A percentile compares a stretch with the other conserved stretches of the same genome.
phyloP scores from a whole-genome alignment of 495 filamentous ascomycete species.

The Tetracladium marchalianum region DNA sequence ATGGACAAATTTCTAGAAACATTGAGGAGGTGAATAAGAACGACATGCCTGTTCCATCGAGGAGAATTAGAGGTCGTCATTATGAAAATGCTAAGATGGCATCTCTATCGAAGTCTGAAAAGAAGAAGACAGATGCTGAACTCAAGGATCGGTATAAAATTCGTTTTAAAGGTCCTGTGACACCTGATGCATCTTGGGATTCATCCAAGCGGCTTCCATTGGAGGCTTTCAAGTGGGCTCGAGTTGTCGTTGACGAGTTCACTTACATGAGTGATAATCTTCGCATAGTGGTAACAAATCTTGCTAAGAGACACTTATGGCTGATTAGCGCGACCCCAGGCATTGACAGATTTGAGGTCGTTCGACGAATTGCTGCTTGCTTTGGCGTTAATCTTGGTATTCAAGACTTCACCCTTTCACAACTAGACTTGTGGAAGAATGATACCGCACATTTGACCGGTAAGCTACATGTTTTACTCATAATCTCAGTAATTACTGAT shows the following conservation, averaged over 20 bases:
- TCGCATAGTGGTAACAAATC: constrained; percentile 15
- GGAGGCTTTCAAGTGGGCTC: constrained; percentile 51
- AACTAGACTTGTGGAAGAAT: constrained; percentile 19
- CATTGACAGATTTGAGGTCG: constrained; percentile 45
- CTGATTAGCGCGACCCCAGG: constrained; percentile 60
- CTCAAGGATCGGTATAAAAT: too few species aligned
- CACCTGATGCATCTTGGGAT: background rate
- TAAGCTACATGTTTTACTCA: constrained; percentile 9
- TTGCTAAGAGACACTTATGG: constrained; percentile 46
- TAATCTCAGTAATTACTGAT: background rate
- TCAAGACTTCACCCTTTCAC: constrained; percentile 32
- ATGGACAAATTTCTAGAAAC: constrained; percentile 16
- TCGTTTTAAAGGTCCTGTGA: background rate
- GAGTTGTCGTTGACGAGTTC: constrained; percentile 59
- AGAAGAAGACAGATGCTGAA: too few species aligned
- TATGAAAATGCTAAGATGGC: constrained; percentile 19
- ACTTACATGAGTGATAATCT: constrained; percentile 38
- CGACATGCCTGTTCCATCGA: constrained; percentile 21
- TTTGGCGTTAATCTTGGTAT: constrained; percentile 45
- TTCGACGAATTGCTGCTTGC: constrained; percentile 49
- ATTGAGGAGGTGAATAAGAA: constrained; percentile 4
- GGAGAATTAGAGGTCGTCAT: constrained; percentile 21
- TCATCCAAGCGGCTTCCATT: constrained; percentile 29
- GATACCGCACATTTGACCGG: constrained; percentile 27
- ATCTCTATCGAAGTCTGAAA: background rate